Conservation (phyloP, 148 eudicot genomes). For the Amaranthus palmeri region DNA sequence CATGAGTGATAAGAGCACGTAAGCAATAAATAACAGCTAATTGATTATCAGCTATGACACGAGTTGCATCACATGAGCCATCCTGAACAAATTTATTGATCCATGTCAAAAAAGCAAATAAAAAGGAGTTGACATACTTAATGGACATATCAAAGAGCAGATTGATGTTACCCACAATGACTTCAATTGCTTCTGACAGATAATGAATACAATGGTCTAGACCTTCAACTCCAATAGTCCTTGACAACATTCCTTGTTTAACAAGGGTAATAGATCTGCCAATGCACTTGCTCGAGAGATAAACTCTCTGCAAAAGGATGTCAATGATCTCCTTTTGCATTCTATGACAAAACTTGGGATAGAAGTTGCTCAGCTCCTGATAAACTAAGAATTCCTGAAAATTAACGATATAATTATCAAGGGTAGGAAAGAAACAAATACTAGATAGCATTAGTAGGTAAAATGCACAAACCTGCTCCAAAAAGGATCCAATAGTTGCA, state of each 20-base stretch:
- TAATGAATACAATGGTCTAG: constrained; percentile 46
- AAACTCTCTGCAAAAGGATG: constrained; percentile 51
- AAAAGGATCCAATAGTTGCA: constrained; percentile 40
- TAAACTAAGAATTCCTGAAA: constrained; percentile 72
- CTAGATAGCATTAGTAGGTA: not conserved
- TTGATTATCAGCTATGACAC: constrained; percentile 30
- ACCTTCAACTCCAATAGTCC: constrained; percentile 51
- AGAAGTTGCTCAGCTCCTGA: constrained; percentile 41
- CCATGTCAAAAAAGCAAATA: constrained; percentile 22
- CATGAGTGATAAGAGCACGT: constrained; percentile 70
- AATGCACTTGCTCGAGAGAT: constrained; percentile 34
- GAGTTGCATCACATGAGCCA: constrained; percentile 24
- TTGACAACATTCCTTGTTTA: constrained; percentile 47
- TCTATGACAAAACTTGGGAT: constrained; percentile 49
- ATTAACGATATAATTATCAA: not conserved
- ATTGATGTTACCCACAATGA: constrained; percentile 44
- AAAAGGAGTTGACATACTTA: not conserved
- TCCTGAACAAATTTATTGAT: constrained; percentile 34
- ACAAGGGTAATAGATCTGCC: constrained; percentile 49
- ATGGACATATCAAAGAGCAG: constrained; percentile 3
- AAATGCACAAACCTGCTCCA: constrained; percentile 65
- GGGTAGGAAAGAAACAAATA: not conserved
- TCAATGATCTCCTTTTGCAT: constrained; percentile 59
- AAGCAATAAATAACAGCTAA: constrained; percentile 60
- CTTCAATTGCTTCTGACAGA: constrained; percentile 68